Percentiles rank a stretch among this genome's conserved stretches.
These are phyloP conservation scores for Actinomucor elegans DNA, from an alignment of 371 early-diverging fungal genomes.

Conservation along the genomic window DNA sequence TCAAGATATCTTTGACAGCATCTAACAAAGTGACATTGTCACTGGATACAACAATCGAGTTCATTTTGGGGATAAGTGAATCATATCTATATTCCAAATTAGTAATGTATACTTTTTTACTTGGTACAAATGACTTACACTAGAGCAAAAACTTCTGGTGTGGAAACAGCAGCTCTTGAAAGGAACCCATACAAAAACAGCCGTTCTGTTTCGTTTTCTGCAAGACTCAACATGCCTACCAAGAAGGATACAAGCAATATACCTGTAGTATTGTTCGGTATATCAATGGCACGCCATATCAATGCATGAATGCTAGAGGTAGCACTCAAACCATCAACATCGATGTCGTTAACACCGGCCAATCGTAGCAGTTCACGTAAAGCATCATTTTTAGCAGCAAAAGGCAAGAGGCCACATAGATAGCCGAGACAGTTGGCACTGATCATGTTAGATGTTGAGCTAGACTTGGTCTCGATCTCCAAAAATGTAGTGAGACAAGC, in stretches of 20 bases:
- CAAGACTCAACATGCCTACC: constrained; percentile 60
- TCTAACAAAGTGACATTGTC: constrained; percentile 46
- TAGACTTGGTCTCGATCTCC: constrained; percentile 61
- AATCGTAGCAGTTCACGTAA: constrained; percentile 41
- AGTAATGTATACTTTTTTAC: background rate
- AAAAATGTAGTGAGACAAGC: constrained; percentile 67
- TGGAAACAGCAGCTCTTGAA: constrained; percentile 49
- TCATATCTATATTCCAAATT: constrained; percentile 36
- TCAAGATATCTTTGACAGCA: constrained; percentile 62
- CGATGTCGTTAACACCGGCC: constrained; percentile 42
- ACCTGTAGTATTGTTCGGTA: constrained; percentile 51
- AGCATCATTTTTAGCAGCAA: constrained; percentile 47
- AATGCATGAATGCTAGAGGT: constrained; percentile 1
- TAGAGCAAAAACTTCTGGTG: constrained; percentile 59
- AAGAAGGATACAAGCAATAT: constrained; percentile 63
- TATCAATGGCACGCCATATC: constrained; percentile 33
- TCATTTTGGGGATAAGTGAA: constrained; percentile 52
- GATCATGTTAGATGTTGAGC: constrained; percentile 8
- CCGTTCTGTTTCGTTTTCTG: constrained; percentile 66
- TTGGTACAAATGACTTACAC: constrained; percentile 4
- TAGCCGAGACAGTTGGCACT: constrained; percentile 38
- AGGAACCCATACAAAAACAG: constrained; percentile 68
- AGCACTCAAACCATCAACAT: constrained; percentile 2
- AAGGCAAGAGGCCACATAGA: constrained; percentile 46
- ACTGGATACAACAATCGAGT: constrained; percentile 42